Percentiles rank a stretch among this genome's conserved stretches.
Evolutionary conservation across 768 basidiomycete species (phyloP).

Genomic region (Calocera viscosa): DNA sequence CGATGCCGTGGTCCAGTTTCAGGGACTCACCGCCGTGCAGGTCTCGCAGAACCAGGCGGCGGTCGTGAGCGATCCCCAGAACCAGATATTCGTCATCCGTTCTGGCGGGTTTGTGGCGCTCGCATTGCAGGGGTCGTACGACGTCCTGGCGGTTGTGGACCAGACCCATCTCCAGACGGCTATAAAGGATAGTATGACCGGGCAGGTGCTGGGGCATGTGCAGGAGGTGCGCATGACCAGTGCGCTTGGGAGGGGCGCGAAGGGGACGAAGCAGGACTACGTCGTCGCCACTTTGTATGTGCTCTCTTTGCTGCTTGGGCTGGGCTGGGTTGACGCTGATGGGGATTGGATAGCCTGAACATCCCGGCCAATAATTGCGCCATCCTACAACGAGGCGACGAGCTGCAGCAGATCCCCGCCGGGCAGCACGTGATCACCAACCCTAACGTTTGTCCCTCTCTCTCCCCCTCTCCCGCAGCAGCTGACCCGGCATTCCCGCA

Average conservation of each 20-base stretch:
- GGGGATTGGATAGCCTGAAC: conserved; percentile 49
- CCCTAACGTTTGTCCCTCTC: conserved; percentile 37
- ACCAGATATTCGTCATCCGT: conserved; percentile 64
- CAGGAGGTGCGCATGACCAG: conserved; percentile 73
- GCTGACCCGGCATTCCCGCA: neutral
- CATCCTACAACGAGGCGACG: conserved; percentile 68
- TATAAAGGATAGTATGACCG: conserved; percentile 31
- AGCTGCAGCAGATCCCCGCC: conserved; percentile 62
- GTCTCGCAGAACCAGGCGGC: conserved; percentile 59
- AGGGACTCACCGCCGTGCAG: conserved; percentile 71
- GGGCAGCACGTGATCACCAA: conserved; percentile 78
- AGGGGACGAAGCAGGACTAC: conserved; percentile 43
- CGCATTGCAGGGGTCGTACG: conserved; percentile 63
- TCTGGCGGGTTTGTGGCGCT: conserved; percentile 46
- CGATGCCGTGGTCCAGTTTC: conserved; percentile 69
- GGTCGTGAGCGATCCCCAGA: conserved; percentile 27
- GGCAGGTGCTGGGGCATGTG: conserved; percentile 46
- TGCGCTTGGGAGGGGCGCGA: conserved; percentile 28
- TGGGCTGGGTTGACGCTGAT: no score
- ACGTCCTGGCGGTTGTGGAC: conserved; percentile 68
- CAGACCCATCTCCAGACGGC: conserved; percentile 59
- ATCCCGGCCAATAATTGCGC: conserved; percentile 82
- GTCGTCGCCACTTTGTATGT: conserved; percentile 66
- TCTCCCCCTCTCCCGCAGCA: neutral
- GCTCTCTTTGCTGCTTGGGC: conserved; percentile 10